Evolutionary conservation across 768 basidiomycete genomes (phyloP).

Genomic region (Erythrobasidium yunnanense): DNA sequence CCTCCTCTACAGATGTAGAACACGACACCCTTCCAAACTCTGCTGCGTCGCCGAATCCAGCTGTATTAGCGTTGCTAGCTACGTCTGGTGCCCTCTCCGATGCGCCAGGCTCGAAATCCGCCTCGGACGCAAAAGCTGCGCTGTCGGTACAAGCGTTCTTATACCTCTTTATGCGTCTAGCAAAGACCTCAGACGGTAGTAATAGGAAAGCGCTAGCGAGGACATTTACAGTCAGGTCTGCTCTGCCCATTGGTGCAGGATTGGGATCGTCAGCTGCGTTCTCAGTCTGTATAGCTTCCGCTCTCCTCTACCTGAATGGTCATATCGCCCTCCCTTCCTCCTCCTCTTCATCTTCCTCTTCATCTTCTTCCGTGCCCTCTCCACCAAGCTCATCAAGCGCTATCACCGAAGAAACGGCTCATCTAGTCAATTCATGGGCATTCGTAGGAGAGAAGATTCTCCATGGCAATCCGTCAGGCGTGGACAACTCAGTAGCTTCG

Average conservation of each 20-base stretch:
- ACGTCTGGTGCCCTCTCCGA: not conserved
- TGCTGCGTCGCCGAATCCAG: constrained; percentile 7
- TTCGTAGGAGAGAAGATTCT: constrained; percentile 91
- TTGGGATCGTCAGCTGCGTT: constrained; percentile 94
- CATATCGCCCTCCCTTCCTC: constrained; percentile 48
- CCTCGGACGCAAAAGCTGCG: constrained; percentile 27
- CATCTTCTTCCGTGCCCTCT: constrained; percentile 41
- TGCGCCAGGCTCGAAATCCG: constrained; percentile 51
- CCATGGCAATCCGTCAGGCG: constrained; percentile 93
- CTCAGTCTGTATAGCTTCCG: constrained; percentile 72
- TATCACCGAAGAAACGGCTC: constrained; percentile 61
- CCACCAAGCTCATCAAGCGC: too few species aligned
- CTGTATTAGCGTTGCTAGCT: not conserved
- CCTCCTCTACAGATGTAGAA: constrained; percentile 2
- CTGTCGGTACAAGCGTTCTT: constrained; percentile 63
- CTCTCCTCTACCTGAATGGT: constrained; percentile 63
- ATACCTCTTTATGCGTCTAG: constrained; percentile 79
- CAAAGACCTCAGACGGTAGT: not conserved
- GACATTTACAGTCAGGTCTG: constrained; percentile 70
- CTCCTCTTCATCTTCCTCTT: constrained; percentile 49
- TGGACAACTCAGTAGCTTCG: constrained; percentile 88
- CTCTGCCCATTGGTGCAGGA: constrained; percentile 86
- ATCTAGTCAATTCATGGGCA: constrained; percentile 81
- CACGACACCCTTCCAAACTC: constrained; percentile 19
- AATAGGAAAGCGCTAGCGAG: constrained; percentile 45